phyloP scores from a whole-genome alignment of 257 asterid genomes.

The Solanum chiquidenum region DNA sequence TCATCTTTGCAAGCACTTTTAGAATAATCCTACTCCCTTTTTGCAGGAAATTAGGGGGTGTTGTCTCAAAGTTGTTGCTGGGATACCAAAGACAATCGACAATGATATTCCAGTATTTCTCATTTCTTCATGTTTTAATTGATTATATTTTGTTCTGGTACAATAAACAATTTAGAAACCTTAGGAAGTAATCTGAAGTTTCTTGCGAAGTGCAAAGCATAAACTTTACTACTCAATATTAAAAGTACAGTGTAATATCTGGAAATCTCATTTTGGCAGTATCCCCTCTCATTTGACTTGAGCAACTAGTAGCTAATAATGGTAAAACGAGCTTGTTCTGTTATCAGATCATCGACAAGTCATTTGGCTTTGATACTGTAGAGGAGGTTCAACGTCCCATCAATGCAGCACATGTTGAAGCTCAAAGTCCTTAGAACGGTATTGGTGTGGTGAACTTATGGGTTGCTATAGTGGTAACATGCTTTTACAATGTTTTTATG shows the following conservation, averaged over 20 bases:
- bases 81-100: constrained; percentile 90
- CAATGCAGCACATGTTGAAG: constrained; percentile 89
- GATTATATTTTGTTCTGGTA: neutral
- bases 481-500: neutral
- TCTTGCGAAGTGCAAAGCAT: neutral
- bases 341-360: constrained; percentile 71
- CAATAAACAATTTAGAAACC: neutral
- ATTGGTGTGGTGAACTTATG: constrained; percentile 86
- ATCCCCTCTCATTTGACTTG: neutral
- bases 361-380: constrained; percentile 90
- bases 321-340: neutral
- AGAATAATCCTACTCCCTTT: constrained; percentile 3
- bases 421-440: constrained; percentile 73
- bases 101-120: constrained; percentile 80
- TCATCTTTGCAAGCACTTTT: neutral
- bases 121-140: constrained; percentile 8
- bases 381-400: constrained; percentile 90
- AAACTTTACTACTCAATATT: neutral
- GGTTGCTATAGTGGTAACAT: constrained; percentile 78
- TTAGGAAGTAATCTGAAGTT: neutral
- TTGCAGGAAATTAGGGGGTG: constrained; percentile 81
- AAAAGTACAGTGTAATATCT: neutral
- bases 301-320: neutral
- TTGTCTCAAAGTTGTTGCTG: constrained; percentile 73
- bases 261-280: neutral